Conservation (phyloP, 108 stramenopile species). For the Fistulifera pelliculosa region DNA sequence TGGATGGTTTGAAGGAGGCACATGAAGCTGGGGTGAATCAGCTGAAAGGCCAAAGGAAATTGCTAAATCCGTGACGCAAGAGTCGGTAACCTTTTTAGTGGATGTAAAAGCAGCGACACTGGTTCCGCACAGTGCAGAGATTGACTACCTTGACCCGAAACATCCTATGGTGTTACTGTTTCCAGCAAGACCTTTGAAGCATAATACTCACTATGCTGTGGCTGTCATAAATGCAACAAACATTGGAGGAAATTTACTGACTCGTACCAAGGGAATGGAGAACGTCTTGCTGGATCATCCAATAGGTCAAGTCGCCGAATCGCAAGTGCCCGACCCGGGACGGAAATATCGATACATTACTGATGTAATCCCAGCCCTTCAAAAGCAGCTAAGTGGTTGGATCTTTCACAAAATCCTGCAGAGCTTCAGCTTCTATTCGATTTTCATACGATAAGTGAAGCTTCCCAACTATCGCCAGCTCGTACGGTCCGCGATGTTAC, state of each 20-base stretch:
- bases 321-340: slow-evolving; percentile 8
- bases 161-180: slow-evolving; percentile 47
- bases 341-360: slow-evolving; percentile 9
- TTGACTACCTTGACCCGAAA: slow-evolving; percentile 52
- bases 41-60: slow-evolving; percentile 45
- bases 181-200: slow-evolving; percentile 48
- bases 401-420: slow-evolving; percentile 9
- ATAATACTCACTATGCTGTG: slow-evolving; percentile 60
- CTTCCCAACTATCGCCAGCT: slow-evolving; percentile 34
- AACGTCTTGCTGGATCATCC: slow-evolving; percentile 18
- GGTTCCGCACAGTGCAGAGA: slow-evolving; percentile 62
- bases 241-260: slow-evolving; percentile 27
- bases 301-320: neutral
- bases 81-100: slow-evolving; percentile 55
- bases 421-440: slow-evolving; percentile 49
- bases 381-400: slow-evolving; percentile 39
- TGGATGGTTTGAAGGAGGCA: slow-evolving; percentile 51
- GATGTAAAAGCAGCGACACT: slow-evolving; percentile 33
- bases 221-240: slow-evolving; percentile 40
- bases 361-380: slow-evolving; percentile 29
- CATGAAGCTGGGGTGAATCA: slow-evolving; percentile 13
- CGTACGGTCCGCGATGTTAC: slow-evolving; percentile 33
- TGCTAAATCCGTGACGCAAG: slow-evolving; percentile 31
- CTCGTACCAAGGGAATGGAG: slow-evolving; percentile 34
- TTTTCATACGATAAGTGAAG: slow-evolving; percentile 38